These are phyloP conservation scores for Ophiosphaerella narmari DNA, from an alignment of 2,329 filamentous ascomycete genomes.

Conservation along the genomic window DNA sequence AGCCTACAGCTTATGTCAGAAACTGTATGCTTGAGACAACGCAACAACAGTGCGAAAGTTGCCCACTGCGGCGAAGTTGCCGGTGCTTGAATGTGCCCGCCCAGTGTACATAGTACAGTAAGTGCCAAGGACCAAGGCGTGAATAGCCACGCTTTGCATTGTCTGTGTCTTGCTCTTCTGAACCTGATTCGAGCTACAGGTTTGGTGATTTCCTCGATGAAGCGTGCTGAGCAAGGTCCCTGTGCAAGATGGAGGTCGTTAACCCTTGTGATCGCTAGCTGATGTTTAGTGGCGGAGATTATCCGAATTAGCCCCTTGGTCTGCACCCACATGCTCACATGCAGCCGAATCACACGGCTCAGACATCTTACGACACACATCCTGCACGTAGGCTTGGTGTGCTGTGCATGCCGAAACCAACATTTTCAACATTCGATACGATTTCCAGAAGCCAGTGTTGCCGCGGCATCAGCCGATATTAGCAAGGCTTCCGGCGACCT, in stretches of 20 bases:
- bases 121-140: too few relatives aligned
- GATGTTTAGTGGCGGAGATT: slow-evolving; percentile 4
- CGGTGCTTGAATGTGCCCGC: not conserved
- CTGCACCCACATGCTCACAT: slow-evolving; percentile 1
- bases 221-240: not conserved
- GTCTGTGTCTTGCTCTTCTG: too few relatives aligned
- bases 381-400: slow-evolving; percentile 7
- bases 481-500: slow-evolving; percentile 18
- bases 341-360: slow-evolving; percentile 11
- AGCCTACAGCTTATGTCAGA: slow-evolving; percentile 2
- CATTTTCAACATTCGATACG: slow-evolving; percentile 16
- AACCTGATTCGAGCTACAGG: not conserved
- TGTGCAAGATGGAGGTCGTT: not conserved
- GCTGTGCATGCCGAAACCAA: slow-evolving; percentile 4
- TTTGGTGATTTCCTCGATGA: not conserved
- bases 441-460: slow-evolving; percentile 22
- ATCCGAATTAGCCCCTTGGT: slow-evolving; percentile 2
- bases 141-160: too few relatives aligned
- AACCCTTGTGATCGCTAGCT: not conserved
- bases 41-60: not conserved
- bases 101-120: not conserved
- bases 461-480: slow-evolving; percentile 15
- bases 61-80: not conserved
- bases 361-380: slow-evolving; percentile 3
- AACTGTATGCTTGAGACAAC: not conserved